Conservation (phyloP, 129 eudicot genomes). For the Flaveria sonorensis region DNA sequence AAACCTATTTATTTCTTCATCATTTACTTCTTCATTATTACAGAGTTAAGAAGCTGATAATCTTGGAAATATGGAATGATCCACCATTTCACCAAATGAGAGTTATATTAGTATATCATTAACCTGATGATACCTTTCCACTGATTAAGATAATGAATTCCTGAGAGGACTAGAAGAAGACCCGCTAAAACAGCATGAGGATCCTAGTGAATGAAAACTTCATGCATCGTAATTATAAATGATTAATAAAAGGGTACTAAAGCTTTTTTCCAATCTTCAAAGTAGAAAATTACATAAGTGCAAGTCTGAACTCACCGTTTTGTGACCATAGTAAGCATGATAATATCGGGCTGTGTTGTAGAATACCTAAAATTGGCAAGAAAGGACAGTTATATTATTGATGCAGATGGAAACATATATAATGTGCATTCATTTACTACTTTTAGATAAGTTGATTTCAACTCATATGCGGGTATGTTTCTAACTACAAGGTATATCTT, state of each 20-base stretch:
- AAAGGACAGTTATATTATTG: background rate
- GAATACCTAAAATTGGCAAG: constrained; percentile 50
- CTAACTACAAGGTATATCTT: too few relatives aligned
- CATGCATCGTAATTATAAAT: background rate
- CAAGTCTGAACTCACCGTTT: constrained; percentile 58
- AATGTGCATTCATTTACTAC: too few relatives aligned
- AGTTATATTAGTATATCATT: constrained; percentile 21
- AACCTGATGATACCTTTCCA: constrained; percentile 94
- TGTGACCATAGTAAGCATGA: constrained; percentile 90
- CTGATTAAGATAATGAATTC: constrained; percentile 82
- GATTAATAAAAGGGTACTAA: background rate
- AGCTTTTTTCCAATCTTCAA: constrained; percentile 11
- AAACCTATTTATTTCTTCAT: background rate
- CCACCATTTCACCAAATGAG: background rate
- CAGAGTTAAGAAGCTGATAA: background rate
- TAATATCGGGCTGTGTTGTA: constrained; percentile 91
- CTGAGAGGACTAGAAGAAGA: constrained; percentile 78
- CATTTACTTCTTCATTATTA: background rate
- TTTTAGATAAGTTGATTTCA: constrained; percentile 3
- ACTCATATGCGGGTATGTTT: constrained; percentile 78
- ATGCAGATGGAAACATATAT: background rate
- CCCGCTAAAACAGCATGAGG: constrained; percentile 90
- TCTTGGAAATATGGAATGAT: background rate
- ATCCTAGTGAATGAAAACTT: constrained; percentile 53
- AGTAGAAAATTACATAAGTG: background rate